phyloP scores from a whole-genome alignment of 2,329 filamentous ascomycete genomes.

The Xylaria sp. region DNA sequence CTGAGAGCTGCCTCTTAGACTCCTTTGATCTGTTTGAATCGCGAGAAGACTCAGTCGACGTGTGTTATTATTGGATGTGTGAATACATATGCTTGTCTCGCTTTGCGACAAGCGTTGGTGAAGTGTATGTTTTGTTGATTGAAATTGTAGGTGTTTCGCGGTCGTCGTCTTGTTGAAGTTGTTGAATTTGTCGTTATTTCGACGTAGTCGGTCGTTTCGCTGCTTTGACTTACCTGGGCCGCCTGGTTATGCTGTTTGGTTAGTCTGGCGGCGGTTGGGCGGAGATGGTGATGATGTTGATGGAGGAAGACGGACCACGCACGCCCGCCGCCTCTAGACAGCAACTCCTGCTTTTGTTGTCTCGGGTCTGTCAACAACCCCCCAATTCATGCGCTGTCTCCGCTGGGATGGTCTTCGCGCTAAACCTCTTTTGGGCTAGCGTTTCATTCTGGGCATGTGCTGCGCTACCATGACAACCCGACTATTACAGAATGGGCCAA shows the following conservation, averaged over 20 bases:
- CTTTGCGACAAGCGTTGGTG: slow-evolving; percentile 16
- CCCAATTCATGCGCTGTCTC: slow-evolving; percentile 43
- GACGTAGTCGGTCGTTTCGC: slow-evolving; percentile 4
- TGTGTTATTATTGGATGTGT: slow-evolving; percentile 12
- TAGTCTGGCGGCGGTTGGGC: slow-evolving; percentile 33
- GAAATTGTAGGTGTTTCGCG: slow-evolving; percentile 8
- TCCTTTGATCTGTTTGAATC: slow-evolving; percentile 10
- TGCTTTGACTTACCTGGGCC: slow-evolving; percentile 33
- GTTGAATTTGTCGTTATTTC: slow-evolving; percentile 12
- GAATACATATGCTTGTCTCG: slow-evolving; percentile 21
- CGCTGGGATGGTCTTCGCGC: slow-evolving; percentile 42
- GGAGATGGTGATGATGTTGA: slow-evolving; percentile 36
- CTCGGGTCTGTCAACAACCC: slow-evolving; percentile 41
- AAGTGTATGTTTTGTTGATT: slow-evolving; percentile 23
- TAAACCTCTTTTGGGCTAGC: slow-evolving; percentile 38
- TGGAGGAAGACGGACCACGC: slow-evolving; percentile 32
- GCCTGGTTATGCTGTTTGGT: slow-evolving; percentile 30
- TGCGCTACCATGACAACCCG: slow-evolving; percentile 49
- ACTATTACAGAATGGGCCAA: slow-evolving; percentile 22
- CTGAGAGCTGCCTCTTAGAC: not conserved
- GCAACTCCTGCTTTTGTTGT: slow-evolving; percentile 37
- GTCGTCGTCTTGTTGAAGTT: slow-evolving; percentile 13
- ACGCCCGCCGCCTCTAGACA: slow-evolving; percentile 25
- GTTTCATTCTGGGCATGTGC: slow-evolving; percentile 39
- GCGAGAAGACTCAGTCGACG: slow-evolving; percentile 1